Evolutionary conservation across 257 asterid genomes (phyloP).

Genomic region (Salvia splendens): DNA sequence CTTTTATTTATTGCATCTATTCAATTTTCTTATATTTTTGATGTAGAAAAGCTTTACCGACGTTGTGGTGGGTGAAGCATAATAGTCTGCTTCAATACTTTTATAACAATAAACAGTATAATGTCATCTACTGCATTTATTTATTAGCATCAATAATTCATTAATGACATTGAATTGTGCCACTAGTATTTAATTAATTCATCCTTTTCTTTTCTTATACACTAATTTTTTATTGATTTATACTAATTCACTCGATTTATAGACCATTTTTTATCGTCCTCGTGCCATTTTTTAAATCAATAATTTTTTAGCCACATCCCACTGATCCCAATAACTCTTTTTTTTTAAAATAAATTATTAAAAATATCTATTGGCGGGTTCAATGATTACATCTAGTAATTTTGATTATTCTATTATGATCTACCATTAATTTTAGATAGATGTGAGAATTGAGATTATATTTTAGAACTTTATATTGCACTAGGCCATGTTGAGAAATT

Average conservation of each 20-base stretch:
- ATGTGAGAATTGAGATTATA: no score
- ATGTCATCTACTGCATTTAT: slow-evolving; percentile 3
- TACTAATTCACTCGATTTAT: background rate
- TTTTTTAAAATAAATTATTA: no score
- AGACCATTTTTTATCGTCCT: background rate
- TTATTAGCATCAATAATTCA: background rate
- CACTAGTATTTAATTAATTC: background rate
- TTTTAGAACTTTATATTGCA: no score
- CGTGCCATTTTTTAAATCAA: background rate
- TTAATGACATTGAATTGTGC: background rate
- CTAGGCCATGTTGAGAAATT: no score
- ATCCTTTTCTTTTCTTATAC: background rate
- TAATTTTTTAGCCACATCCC: no score
- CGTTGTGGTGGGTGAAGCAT: slow-evolving; percentile 32
- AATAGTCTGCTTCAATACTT: background rate
- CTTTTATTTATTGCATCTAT: background rate
- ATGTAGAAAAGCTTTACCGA: slow-evolving; percentile 22
- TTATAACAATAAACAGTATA: background rate
- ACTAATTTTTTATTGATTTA: no score
- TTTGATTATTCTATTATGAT: no score
- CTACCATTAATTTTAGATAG: no score
- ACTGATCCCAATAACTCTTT: no score
- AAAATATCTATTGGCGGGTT: no score
- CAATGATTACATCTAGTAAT: no score
- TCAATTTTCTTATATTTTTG: background rate